Percentiles rank a stretch among this genome's conserved stretches.
Evolutionary conservation across 257 asterid species (phyloP).

Genomic region (Salvia miltiorrhiza): DNA sequence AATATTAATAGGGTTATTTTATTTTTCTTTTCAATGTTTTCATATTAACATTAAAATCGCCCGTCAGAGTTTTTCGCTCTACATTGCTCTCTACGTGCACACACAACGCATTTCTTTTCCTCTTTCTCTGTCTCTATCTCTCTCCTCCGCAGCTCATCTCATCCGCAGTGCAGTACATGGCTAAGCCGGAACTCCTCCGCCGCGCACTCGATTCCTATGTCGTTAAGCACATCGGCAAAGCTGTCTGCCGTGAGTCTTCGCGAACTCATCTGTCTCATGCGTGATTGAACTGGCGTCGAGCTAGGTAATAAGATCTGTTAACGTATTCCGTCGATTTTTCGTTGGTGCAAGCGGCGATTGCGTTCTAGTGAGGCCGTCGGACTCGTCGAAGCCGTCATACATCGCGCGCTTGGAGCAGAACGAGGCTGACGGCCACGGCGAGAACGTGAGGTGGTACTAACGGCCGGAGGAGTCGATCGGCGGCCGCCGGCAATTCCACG

Average conservation of each 20-base stretch:
- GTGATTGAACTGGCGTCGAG: slow-evolving; percentile 36
- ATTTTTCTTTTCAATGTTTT: too few species aligned
- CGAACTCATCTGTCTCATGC: background rate
- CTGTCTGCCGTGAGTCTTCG: slow-evolving; percentile 52
- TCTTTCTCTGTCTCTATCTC: slow-evolving; percentile 10
- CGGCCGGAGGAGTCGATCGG: slow-evolving; percentile 98
- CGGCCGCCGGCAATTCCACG: slow-evolving; percentile 87
- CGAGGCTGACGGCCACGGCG: slow-evolving; percentile 80
- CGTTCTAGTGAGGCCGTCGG: slow-evolving; percentile 83
- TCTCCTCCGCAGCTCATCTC: slow-evolving; percentile 25
- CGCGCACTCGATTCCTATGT: slow-evolving; percentile 69
- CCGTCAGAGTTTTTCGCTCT: slow-evolving; percentile 20
- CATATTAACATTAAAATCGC: slow-evolving; percentile 2
- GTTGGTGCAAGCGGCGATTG: slow-evolving; percentile 70
- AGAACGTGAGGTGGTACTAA: slow-evolving; percentile 83
- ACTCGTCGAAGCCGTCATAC: slow-evolving; percentile 72
- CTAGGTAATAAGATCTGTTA: background rate
- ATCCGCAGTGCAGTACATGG: slow-evolving; percentile 54
- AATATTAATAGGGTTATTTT: background rate
- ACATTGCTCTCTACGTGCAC: slow-evolving; percentile 23
- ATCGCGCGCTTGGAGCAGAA: slow-evolving; percentile 89
- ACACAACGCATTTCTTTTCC: background rate
- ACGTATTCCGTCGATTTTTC: slow-evolving; percentile 50
- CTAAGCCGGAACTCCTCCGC: slow-evolving; percentile 55
- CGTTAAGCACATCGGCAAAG: slow-evolving; percentile 58